phyloP scores from a whole-genome alignment of 257 asterid species.

The Nicotiana attenuata region DNA sequence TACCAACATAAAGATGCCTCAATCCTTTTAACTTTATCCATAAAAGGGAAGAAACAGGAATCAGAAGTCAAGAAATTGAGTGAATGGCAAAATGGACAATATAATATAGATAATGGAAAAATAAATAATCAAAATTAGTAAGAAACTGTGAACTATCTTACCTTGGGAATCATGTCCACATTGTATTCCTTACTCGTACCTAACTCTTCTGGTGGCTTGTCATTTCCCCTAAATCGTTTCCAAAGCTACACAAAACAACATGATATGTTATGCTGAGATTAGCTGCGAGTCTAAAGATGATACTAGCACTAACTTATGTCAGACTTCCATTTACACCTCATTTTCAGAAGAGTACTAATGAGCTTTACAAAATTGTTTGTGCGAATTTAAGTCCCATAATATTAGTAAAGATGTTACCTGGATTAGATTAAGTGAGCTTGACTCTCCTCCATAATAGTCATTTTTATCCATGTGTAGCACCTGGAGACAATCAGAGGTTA shows the following conservation, averaged over 20 bases:
- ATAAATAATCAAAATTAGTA: background rate
- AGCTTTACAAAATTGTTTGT: background rate
- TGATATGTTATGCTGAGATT: background rate
- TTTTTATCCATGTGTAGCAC: constrained; percentile 97
- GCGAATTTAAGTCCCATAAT: constrained; percentile 41
- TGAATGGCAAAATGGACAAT: background rate
- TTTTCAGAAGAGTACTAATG: background rate
- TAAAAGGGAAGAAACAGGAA: background rate
- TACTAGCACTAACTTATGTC: background rate
- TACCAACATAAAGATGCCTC: background rate
- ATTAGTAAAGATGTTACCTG: constrained; percentile 45
- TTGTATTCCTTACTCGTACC: constrained; percentile 95
- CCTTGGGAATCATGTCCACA: constrained; percentile 98
- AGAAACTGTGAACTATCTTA: constrained; percentile 6
- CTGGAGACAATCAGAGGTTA: constrained; percentile 23
- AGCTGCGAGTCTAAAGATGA: background rate
- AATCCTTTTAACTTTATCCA: background rate
- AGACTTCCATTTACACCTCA: background rate
- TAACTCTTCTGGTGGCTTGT: constrained; percentile 57
- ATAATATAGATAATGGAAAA: background rate
- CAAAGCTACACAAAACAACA: constrained; percentile 48
- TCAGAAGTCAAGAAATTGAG: background rate
- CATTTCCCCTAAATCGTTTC: constrained; percentile 91
- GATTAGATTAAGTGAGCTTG: constrained; percentile 68
- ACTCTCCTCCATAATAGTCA: constrained; percentile 96